These are phyloP conservation scores for Lactifluus echinatus DNA, from an alignment of 768 basidiomycete genomes.

Conservation along the genomic window DNA sequence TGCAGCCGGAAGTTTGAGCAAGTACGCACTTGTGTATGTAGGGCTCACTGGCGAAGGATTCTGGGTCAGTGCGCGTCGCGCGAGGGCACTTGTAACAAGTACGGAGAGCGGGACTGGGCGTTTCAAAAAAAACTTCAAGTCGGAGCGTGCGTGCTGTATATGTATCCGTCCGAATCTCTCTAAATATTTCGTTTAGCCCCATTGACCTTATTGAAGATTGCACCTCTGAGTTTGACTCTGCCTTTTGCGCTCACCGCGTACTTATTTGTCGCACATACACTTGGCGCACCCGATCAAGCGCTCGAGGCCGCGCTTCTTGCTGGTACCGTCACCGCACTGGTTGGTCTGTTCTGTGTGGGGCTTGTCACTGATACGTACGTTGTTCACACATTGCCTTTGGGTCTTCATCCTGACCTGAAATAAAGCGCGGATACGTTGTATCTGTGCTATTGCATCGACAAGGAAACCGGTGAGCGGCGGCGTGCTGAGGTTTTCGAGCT, in stretches of 20 bases:
- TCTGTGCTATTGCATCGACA: conserved; percentile 59
- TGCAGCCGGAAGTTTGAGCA: conserved; percentile 45
- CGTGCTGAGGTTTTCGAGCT: conserved; percentile 47
- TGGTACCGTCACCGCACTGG: conserved; percentile 71
- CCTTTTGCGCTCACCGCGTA: conserved; percentile 79
- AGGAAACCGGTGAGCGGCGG: conserved; percentile 42
- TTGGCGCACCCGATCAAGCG: conserved; percentile 61
- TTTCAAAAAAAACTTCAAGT: conserved; percentile 41
- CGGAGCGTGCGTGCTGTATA: conserved; percentile 43
- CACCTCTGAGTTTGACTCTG: conserved; percentile 71
- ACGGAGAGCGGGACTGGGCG: conserved; percentile 40
- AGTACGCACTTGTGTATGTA: conserved; percentile 48
- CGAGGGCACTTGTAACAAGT: conserved; percentile 48
- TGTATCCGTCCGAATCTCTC: neutral
- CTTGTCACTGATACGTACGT: conserved; percentile 68
- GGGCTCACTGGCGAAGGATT: conserved; percentile 49
- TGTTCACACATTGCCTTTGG: neutral
- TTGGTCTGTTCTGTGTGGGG: conserved; percentile 76
- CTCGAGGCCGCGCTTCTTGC: conserved; percentile 68
- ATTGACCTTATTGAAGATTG: conserved; percentile 65
- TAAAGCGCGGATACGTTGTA: conserved; percentile 55
- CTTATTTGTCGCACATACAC: conserved; percentile 79
- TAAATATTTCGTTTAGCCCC: conserved; percentile 33
- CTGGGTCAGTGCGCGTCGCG: conserved; percentile 42
- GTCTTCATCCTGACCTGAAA: neutral